Conservation (phyloP, 2,329 filamentous ascomycete species). For the Anisogramma anomala region DNA sequence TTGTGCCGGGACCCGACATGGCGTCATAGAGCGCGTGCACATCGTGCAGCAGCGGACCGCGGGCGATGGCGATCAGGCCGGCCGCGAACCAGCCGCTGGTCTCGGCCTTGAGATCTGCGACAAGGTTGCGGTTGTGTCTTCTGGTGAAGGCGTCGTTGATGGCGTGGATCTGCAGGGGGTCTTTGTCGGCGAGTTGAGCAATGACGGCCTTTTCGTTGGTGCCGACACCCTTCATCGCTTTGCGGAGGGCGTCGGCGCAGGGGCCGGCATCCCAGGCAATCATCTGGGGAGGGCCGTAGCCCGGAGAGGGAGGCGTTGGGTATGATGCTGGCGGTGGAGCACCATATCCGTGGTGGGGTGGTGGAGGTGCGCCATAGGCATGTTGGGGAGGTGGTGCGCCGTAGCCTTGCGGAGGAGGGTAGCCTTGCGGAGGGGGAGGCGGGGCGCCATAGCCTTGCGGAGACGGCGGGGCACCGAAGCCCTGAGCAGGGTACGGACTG, state of each 20-base stretch:
- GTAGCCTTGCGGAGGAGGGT: conserved; percentile 19
- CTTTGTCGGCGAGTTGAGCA: conserved; percentile 55
- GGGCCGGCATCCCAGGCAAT: conserved; percentile 56
- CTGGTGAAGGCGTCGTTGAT: conserved; percentile 57
- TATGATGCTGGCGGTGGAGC: conserved; percentile 19
- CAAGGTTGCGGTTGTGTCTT: conserved; percentile 53
- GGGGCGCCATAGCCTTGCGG: conserved; percentile 19
- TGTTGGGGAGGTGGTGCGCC: conserved; percentile 19
- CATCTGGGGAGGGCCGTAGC: conserved; percentile 62
- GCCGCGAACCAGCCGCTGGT: conserved; percentile 62
- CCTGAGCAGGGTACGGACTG: too few species aligned
- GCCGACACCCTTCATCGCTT: conserved; percentile 84
- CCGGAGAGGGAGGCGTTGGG: conserved; percentile 54
- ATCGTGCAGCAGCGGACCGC: conserved; percentile 71
- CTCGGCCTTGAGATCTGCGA: conserved; percentile 67
- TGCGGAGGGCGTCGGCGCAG: conserved; percentile 61
- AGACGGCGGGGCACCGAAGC: conserved; percentile 20
- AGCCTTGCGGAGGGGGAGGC: conserved; percentile 17
- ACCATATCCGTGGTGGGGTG: conserved; percentile 24
- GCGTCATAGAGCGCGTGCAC: conserved; percentile 58
- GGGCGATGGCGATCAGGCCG: conserved; percentile 62
- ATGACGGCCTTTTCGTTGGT: conserved; percentile 77
- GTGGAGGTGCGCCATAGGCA: conserved; percentile 24
- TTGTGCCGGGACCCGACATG: conserved; percentile 72
- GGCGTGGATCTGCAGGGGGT: conserved; percentile 64